These are phyloP conservation scores for Beta lomatogona DNA, from an alignment of 179 eudicot species.

Conservation along the genomic window DNA sequence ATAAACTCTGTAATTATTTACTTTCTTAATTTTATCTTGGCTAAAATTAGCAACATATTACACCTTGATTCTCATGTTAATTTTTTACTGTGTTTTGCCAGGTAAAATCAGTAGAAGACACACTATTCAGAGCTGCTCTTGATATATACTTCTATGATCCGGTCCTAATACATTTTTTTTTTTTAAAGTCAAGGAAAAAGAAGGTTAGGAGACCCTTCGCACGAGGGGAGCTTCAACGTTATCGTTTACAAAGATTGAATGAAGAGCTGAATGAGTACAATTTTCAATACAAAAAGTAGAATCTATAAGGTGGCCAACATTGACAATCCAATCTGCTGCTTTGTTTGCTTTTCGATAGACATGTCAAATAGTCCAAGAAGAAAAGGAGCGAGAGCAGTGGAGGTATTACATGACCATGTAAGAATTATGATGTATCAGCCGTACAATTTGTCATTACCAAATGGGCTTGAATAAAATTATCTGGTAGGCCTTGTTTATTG, in stretches of 20 bases:
- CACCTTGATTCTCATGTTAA: neutral
- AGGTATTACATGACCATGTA: neutral
- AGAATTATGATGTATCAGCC: neutral
- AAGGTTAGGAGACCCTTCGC: too few relatives aligned
- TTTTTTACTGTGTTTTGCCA: slow-evolving; percentile 32
- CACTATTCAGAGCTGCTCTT: slow-evolving; percentile 39
- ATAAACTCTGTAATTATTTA: slow-evolving; percentile 52
- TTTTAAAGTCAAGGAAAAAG: too few relatives aligned
- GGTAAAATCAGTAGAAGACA: slow-evolving; percentile 56
- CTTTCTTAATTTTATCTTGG: neutral
- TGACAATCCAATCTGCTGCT: too few relatives aligned
- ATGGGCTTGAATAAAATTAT: neutral
- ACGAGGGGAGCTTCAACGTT: too few relatives aligned
- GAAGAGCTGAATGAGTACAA: too few relatives aligned
- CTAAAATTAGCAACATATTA: neutral
- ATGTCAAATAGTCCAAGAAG: too few relatives aligned
- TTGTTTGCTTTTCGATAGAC: too few relatives aligned
- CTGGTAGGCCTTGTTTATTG: neutral
- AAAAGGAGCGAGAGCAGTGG: too few relatives aligned
- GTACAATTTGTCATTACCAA: neutral
- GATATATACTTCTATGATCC: slow-evolving; percentile 5
- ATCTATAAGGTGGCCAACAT: too few relatives aligned
- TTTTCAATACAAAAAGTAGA: too few relatives aligned
- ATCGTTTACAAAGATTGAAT: too few relatives aligned
- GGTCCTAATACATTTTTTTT: too few relatives aligned